Base-by-base conservation (phyloP, 495 filamentous ascomycete species). In the Lasiosphaeria ovina region DNA sequence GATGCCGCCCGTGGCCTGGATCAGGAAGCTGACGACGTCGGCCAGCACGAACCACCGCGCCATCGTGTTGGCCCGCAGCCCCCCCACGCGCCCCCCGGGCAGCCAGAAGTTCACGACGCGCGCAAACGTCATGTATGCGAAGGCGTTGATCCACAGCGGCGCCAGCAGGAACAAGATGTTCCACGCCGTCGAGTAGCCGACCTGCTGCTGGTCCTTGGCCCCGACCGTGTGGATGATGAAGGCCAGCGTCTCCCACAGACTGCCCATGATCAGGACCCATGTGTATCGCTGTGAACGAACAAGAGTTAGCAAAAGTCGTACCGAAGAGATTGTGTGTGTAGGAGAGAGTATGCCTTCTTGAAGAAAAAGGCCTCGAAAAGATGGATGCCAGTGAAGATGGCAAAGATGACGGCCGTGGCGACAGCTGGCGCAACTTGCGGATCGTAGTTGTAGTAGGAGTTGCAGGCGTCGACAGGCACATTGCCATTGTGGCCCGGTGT, bases 1-100 rank as follows among this genome's bases (percentile, higher is more conserved):
- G 7, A 8, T 17, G 1, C 79, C 84, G 8, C 86, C 86, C 0
- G 66, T 66, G 7, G 71, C 69, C 68, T 89, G 86, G 31, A 89
- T 70, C 42, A 87, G n/a, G 68, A 89, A 89, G 5, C 82, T 74
- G 31, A 83, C 16, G 17, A 87, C 76, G 62, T 90, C 87, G 12
- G 85, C 72, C 48, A 70, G 73, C 36, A 90, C 84, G 60, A 89
- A 90, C 55, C 83, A 73, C 35, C 77, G 73, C 6, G 77, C 79
- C 40, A 85, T 73, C 40, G 71, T 69, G 54, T 72, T 70, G 0
- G 81, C 77, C 14, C 80, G 76, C 63, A 89, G 71, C 4, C 74
- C 62, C 35, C 69, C 72, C 4, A 87, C 69, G 14, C 68, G 66
- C 17, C 78, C 66, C 9, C 69, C 62, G 3, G 78, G 76, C 17